A percentile compares a stretch with the other conserved stretches of the same genome.
Evolutionary conservation across 352 stramenopile genomes (phyloP).

Genomic region (Pythium apleroticum): DNA sequence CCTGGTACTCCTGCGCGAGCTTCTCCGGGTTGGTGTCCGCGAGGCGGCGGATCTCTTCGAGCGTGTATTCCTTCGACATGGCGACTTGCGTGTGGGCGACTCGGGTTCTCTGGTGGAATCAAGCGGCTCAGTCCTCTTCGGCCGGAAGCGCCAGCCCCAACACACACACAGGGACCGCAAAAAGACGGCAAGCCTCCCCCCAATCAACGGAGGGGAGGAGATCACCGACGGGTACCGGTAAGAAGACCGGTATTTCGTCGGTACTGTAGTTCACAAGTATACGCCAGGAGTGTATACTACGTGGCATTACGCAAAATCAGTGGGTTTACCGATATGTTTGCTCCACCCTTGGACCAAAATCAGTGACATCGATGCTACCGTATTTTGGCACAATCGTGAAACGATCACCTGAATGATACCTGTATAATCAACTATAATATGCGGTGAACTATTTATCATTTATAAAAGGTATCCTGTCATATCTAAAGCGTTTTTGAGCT

Average conservation of each 20-base stretch:
- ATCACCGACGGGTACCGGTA: slow-evolving; percentile 1
- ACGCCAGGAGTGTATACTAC: not conserved
- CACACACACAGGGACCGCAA: slow-evolving; percentile 4
- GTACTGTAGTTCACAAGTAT: not conserved
- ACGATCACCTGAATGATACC: slow-evolving; percentile 3
- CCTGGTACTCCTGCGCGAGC: slow-evolving; percentile 71
- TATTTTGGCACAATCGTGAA: not conserved
- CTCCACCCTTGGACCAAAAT: not conserved
- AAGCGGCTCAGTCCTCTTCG: not conserved
- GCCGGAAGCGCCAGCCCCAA: not conserved
- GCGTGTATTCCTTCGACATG: slow-evolving; percentile 76
- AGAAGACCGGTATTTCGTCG: slow-evolving; percentile 1
- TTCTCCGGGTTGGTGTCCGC: slow-evolving; percentile 71
- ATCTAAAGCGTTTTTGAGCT: not conserved
- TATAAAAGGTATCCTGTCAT: not conserved
- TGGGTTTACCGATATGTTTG: not conserved
- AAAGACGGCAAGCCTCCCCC: slow-evolving; percentile 14
- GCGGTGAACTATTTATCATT: not conserved
- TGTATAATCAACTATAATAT: not conserved
- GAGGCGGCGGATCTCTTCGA: slow-evolving; percentile 80
- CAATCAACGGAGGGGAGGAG: slow-evolving; percentile 23
- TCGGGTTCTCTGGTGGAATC: slow-evolving; percentile 22
- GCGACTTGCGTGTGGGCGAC: slow-evolving; percentile 14
- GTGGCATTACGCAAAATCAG: not conserved
- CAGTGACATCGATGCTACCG: not conserved